Conservation (phyloP, 495 filamentous ascomycete genomes). For the Aspergillus sclerotiicarbonarius region DNA sequence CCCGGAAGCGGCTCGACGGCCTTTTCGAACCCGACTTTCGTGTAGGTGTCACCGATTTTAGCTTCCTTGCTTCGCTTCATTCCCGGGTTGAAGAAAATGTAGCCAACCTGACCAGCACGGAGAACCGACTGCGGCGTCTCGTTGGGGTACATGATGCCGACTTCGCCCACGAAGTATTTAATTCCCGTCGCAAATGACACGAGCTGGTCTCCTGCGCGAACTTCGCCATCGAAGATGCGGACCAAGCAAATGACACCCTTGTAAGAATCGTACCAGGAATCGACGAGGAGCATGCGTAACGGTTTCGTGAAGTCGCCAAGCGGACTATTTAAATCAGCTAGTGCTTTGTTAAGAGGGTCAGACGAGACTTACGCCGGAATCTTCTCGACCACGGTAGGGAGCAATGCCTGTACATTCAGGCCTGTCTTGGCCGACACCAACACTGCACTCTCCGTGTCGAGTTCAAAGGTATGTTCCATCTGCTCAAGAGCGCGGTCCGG, state of each 20-base stretch:
- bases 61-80: slow-evolving; percentile 96
- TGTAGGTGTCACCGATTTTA: slow-evolving; percentile 93
- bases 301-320: slow-evolving; percentile 68
- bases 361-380: slow-evolving; percentile 62
- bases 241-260: slow-evolving; percentile 91
- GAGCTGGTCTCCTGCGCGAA: slow-evolving; percentile 79
- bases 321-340: slow-evolving; percentile 48
- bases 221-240: slow-evolving; percentile 82
- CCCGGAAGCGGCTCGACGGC: slow-evolving; percentile 78
- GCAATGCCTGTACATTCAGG: slow-evolving; percentile 71
- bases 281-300: slow-evolving; percentile 82
- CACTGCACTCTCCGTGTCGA: slow-evolving; percentile 78
- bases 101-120: slow-evolving; percentile 91
- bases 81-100: slow-evolving; percentile 94
- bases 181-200: slow-evolving; percentile 80
- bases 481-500: slow-evolving; percentile 80
- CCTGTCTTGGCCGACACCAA: slow-evolving; percentile 93
- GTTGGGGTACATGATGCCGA: slow-evolving; percentile 94
- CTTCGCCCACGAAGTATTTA: slow-evolving; percentile 90
- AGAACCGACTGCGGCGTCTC: slow-evolving; percentile 76
- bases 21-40: slow-evolving; percentile 75
- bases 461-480: slow-evolving; percentile 79
- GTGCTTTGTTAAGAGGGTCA: background rate
- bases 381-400: slow-evolving; percentile 81
- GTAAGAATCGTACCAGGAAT: slow-evolving; percentile 97